Evolutionary conservation across 2,329 filamentous ascomycete species (phyloP).

Genomic region (Pseudovirgaria hyperparasitica): DNA sequence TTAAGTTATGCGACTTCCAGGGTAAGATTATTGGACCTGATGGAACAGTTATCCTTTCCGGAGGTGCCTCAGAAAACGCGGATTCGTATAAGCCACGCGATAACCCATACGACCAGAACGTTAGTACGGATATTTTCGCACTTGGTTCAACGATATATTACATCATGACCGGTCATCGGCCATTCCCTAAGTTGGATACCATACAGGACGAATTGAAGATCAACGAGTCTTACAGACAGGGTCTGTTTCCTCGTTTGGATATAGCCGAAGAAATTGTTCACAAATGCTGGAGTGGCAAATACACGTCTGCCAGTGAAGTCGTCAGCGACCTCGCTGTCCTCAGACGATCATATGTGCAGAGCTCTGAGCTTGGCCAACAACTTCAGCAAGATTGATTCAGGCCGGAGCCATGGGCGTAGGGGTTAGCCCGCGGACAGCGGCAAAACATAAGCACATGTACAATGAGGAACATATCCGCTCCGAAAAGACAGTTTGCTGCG

Average conservation of each 20-base stretch:
- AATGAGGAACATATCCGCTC: too few species aligned
- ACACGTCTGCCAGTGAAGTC: slow-evolving; percentile 8
- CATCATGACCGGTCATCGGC: slow-evolving; percentile 8
- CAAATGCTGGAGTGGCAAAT: slow-evolving; percentile 10
- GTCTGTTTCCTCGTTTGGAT: slow-evolving; percentile 7
- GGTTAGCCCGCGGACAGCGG: too few species aligned
- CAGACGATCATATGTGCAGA: too few species aligned
- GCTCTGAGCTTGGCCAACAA: too few species aligned
- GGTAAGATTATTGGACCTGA: slow-evolving; percentile 6
- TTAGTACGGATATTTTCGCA: slow-evolving; percentile 12
- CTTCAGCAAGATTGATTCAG: too few species aligned
- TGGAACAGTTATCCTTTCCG: slow-evolving; percentile 6
- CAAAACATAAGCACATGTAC: too few species aligned
- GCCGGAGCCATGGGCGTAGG: too few species aligned
- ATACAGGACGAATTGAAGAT: slow-evolving; percentile 10
- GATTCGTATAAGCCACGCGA: slow-evolving; percentile 11
- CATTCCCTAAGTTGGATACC: slow-evolving; percentile 10
- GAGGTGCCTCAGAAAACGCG: slow-evolving; percentile 8
- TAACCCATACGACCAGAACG: slow-evolving; percentile 6
- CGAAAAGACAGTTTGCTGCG: too few species aligned
- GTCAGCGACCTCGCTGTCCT: slow-evolving; percentile 8
- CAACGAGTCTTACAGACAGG: slow-evolving; percentile 5
- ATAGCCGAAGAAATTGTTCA: slow-evolving; percentile 7
- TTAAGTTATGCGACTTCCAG: slow-evolving; percentile 6
- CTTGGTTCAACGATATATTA: slow-evolving; percentile 12